Base-by-base conservation (phyloP, 306 rosid species). In the Spatholobus suberectus region DNA sequence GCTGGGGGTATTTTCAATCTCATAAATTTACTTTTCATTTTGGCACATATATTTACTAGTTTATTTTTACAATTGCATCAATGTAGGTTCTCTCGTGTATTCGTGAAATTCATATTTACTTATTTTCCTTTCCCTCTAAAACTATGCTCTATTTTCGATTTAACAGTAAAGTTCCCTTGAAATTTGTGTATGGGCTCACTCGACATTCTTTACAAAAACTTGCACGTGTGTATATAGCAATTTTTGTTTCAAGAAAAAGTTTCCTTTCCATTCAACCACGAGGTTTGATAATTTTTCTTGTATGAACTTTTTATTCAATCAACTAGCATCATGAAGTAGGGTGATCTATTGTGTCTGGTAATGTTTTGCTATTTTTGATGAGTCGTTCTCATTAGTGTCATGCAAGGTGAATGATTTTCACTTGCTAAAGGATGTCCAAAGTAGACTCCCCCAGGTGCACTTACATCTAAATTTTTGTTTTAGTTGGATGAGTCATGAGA, bases 1-100 rank as follows among this genome's bases (percentile, higher is more conserved):
- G 99, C 99, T 52, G 98, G 98, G 81, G 99, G 98, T 95, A 89
- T 32, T 72, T 55, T 6, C 49, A 55, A 8, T 74, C 77, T 79
- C 84, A 14, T 80, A 10, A 54, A 59, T 21, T 21, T 55, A 20
- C 61, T 41, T 21, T 70, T 65, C 18, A 5, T 63, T 69, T 76
- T 41, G 15, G 40, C 26, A 73, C 27, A 57, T 4, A 18, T 18
- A 54, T 54, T 18, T 54, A 51, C 55, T 4, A 5, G 6, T 54
- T 12, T 7, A 54, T 54, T 18, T 6, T 9, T 54, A 54, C 27
- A 54, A 20, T 54, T 7, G 26, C 26, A 17, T 54, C 61, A 18
- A 3, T 4, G 5, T 57, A 57, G 63, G 32, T 4, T 57, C 15
- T 1, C 1, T 47, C 2, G 6, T 23, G 13, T 4, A 57, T 21